Base-by-base conservation (phyloP, 2,329 filamentous ascomycete species). In the Triangularia setosa region DNA sequence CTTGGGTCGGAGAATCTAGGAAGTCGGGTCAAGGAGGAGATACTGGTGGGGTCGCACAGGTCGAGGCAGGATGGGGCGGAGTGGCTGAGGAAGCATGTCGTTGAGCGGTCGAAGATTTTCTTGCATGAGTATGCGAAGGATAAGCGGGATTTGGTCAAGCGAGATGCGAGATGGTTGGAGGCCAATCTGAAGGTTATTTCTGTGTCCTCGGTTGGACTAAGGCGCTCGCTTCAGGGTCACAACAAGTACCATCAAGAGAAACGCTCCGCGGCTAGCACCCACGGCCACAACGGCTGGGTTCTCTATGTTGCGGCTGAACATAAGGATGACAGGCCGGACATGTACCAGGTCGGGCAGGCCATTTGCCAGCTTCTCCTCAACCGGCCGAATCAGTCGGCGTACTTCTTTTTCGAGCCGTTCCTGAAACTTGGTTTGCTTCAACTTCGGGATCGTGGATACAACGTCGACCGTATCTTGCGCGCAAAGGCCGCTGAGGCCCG, bases 271-370 rank as follows among this genome's bases (percentile, higher is more conserved):
- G 91, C 89, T 35, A 87, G 86, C 48, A 79, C 84, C 54, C 80
- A 82, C 60, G 81, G 75, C 24, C 78, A 78, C 16, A 79, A 79
- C 18, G 83, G 85, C 16, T 89, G 85, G 74, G 84, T 87, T 4
- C 79, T 98, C n/a, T 96, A 90, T 72, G 87, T 98, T 40, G 89
- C 90, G 3, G 85, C 88, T 9, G 84, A 82, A 33, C 76, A 81
- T 1, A 85, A 86, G 65, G 84, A 82, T 28, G 76, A 81, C 1
- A 85, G 86, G 65, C 90, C 87, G 28, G 93, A 98, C 73, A 86
- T 96, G 73, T 98, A 96, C 74, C 93, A 99, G 78, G 89, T 99
- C 69, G 95, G 92, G 64, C 90, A 93, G 71, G 92, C 92, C 25
- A 83, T 99, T 56, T 92, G 94, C 67, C 87, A 90, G 71, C 79